Base-by-base conservation (phyloP, 192 early-diverging fungal genomes). In the Coemansia sp. region DNA sequence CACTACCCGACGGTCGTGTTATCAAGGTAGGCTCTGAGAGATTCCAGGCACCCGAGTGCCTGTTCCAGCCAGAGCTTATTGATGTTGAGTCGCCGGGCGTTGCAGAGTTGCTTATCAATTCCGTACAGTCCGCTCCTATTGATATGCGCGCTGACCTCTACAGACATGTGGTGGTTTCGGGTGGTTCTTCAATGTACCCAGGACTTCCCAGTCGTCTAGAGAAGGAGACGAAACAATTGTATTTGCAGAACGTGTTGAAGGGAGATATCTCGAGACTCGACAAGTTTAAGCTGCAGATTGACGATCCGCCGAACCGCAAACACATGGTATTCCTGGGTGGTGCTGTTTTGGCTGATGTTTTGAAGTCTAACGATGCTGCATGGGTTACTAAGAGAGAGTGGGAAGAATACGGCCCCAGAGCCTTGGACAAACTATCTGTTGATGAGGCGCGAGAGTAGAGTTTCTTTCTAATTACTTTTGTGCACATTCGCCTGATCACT, bases 241-340 rank as follows among this genome's bases (percentile, higher is more conserved):
- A 98, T 73, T 73, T 98, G 63, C 85, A 88, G 38, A 90, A 90
- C 55, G 94, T 97, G 16, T 86, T 96, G 58, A 83, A 88, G 48
- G 93, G 93, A 34, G 94, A 99, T 79, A 79, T 73, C 7, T 82
- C 83, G 16, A 84, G 93, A 34, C 88, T 99, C 50, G 74, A 73
- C 55, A 98, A 92, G 85, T 93, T 99, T 86, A 97, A 98, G 81
- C 88, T 99, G 55, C 86, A 93, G 56, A 95, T 99, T 64, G 94
- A 95, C 73, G 97, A 99, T 71, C 97, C 96, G 56, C 97, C 97
- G 31, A 85, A 93, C 72, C 91, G 97, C 76, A 97, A 93, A 76
- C 96, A 99, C 74, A 94, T 95, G 90, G 97, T 99, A 16, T 99
- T 97, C 84, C 66, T 97, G 54, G 97, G 97, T 77, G 97, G 97